These are phyloP conservation scores for Pharnaceum exiguum DNA, from an alignment of 148 eudicot species.

Conservation along the genomic window DNA sequence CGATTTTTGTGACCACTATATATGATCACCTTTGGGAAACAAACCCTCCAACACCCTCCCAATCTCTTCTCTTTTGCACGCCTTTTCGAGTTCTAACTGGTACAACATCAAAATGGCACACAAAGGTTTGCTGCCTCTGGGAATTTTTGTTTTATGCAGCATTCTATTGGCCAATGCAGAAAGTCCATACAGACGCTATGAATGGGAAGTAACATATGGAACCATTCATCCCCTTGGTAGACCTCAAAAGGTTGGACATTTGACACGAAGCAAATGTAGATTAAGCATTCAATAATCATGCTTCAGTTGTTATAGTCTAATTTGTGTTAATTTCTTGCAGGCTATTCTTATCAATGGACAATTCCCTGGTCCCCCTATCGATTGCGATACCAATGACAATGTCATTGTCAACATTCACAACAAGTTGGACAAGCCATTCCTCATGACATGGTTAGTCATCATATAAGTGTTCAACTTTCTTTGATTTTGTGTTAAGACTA, in stretches of 20 bases:
- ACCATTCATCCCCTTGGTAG: slow-evolving; percentile 57
- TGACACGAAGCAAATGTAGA: too few relatives aligned
- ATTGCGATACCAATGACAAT: slow-evolving; percentile 70
- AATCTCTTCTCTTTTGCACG: too few relatives aligned
- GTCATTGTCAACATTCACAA: slow-evolving; percentile 49
- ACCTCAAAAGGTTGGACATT: slow-evolving; percentile 46
- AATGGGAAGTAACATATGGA: slow-evolving; percentile 64
- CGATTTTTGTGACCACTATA: not conserved
- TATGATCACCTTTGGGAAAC: slow-evolving; percentile 14
- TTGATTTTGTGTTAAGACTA: not conserved
- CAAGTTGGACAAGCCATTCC: slow-evolving; percentile 73
- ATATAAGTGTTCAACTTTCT: not conserved
- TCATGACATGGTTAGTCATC: slow-evolving; percentile 72
- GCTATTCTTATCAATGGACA: slow-evolving; percentile 77
- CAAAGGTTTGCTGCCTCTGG: slow-evolving; percentile 24
- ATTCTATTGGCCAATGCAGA: slow-evolving; percentile 50
- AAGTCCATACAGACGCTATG: slow-evolving; percentile 53
- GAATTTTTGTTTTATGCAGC: slow-evolving; percentile 39
- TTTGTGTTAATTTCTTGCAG: slow-evolving; percentile 25
- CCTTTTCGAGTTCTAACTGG: too few relatives aligned
- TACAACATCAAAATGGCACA: slow-evolving; percentile 30
- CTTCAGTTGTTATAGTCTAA: not conserved
- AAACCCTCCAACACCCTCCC: slow-evolving; percentile 7
- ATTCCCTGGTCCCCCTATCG: slow-evolving; percentile 73
- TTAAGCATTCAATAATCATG: too few relatives aligned